Conservation (phyloP, 140 eudicot genomes). For the Flaveria floridana region DNA sequence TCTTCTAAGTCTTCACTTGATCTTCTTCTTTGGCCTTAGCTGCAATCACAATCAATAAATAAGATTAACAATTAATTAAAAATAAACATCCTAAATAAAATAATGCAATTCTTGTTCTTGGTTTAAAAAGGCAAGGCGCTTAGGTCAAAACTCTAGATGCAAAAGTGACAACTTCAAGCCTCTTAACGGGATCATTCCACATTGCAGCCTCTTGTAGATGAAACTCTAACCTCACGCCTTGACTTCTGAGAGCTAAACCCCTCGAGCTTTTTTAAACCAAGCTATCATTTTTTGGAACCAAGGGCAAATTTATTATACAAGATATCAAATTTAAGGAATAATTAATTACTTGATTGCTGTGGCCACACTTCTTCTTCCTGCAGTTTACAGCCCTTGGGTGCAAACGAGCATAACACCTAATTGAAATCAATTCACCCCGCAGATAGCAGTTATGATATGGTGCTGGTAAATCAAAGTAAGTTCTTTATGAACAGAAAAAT, state of each 20-base stretch:
- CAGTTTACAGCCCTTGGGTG: conserved; percentile 40
- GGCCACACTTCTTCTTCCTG: conserved; percentile 35
- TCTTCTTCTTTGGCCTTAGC: conserved; percentile 37
- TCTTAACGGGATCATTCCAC: too few species aligned
- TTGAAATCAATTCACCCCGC: background rate
- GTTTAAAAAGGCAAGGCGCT: too few species aligned
- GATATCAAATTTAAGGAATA: background rate
- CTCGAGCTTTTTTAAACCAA: too few species aligned
- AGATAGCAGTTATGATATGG: background rate
- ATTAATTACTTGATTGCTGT: conserved; percentile 31
- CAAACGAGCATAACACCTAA: conserved; percentile 38
- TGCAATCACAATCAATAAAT: conserved; percentile 1
- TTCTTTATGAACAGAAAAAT: background rate
- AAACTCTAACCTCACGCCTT: background rate
- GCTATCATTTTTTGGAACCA: background rate
- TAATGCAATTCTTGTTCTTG: too few species aligned
- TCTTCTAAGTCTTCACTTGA: conserved; percentile 23
- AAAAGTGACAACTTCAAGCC: too few species aligned
- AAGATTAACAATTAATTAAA: too few species aligned
- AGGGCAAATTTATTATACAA: background rate
- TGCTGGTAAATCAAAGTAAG: background rate
- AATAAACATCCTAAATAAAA: too few species aligned
- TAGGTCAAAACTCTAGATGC: too few species aligned
- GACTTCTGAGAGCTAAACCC: too few species aligned
- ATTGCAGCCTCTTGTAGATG: too few species aligned